phyloP scores from a whole-genome alignment of 371 early-diverging fungal species.

The Circinella umbellata region DNA sequence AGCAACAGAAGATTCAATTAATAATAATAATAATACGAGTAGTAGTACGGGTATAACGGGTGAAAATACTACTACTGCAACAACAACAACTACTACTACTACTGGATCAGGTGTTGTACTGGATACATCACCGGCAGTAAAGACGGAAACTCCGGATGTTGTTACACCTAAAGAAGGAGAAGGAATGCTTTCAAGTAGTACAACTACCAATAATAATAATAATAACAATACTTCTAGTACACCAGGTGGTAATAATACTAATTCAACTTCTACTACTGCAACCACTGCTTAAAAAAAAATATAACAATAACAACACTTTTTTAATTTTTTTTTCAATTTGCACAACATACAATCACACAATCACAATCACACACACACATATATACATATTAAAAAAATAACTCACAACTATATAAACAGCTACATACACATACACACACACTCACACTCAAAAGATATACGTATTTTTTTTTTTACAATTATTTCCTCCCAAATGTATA shows the following conservation, averaged over 20 bases:
- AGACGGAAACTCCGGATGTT: constrained; percentile 30
- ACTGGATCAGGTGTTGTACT: not conserved
- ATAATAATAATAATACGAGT: too few relatives aligned
- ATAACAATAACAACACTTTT: not conserved
- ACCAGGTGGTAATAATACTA: too few relatives aligned
- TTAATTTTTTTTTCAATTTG: not conserved
- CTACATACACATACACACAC: too few relatives aligned
- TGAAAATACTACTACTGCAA: not conserved
- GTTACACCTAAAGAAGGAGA: constrained; percentile 31
- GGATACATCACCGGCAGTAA: constrained; percentile 30
- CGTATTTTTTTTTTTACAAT: not conserved
- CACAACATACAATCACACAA: not conserved
- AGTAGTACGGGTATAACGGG: too few relatives aligned
- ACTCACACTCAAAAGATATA: too few relatives aligned
- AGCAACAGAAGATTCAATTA: too few relatives aligned
- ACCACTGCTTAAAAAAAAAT: constrained; percentile 1
- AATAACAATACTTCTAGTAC: too few relatives aligned
- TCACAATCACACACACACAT: too few relatives aligned
- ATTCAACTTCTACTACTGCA: not conserved
- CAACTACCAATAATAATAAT: not conserved
- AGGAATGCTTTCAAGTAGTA: constrained; percentile 11
- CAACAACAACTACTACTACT: not conserved
- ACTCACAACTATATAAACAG: too few relatives aligned
- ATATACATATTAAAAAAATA: too few relatives aligned
- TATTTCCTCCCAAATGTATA: constrained; percentile 3